Percentiles rank a stretch among this genome's conserved stretches.
These are phyloP conservation scores for Ophiorrhiza pumila DNA, from an alignment of 257 asterid species.

Conservation along the genomic window DNA sequence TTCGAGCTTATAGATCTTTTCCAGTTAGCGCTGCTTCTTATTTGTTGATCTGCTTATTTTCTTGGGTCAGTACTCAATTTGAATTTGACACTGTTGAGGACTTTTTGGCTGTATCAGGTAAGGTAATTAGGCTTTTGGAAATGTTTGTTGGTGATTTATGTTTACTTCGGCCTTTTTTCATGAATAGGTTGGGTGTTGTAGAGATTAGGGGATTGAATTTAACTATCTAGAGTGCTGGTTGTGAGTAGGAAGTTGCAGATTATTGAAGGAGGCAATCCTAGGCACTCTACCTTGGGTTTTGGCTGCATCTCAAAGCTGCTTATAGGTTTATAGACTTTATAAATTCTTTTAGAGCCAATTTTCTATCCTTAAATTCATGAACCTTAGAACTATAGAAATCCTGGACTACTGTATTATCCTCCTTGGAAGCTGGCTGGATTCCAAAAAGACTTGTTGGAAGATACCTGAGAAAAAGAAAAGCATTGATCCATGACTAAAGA, in stretches of 20 bases:
- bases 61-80: background rate
- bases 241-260: background rate
- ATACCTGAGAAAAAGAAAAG: too few species aligned
- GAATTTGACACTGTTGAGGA: background rate
- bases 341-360: too few species aligned
- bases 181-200: background rate
- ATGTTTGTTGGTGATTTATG: background rate
- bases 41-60: background rate
- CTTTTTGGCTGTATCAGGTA: background rate
- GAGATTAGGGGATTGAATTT: background rate
- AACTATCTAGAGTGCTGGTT: background rate
- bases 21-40: too few species aligned
- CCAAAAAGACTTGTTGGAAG: too few species aligned
- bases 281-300: background rate
- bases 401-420: too few species aligned
- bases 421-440: background rate
- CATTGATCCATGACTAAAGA: too few species aligned
- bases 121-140: background rate
- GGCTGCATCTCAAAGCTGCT: background rate
- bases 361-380: too few species aligned
- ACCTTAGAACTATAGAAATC: background rate
- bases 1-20: background rate
- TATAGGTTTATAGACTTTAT: background rate
- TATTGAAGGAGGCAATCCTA: background rate
- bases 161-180: background rate